These are phyloP conservation scores for Rubroshorea leprosula DNA, from an alignment of 345 rosid genomes.

Conservation along the genomic window DNA sequence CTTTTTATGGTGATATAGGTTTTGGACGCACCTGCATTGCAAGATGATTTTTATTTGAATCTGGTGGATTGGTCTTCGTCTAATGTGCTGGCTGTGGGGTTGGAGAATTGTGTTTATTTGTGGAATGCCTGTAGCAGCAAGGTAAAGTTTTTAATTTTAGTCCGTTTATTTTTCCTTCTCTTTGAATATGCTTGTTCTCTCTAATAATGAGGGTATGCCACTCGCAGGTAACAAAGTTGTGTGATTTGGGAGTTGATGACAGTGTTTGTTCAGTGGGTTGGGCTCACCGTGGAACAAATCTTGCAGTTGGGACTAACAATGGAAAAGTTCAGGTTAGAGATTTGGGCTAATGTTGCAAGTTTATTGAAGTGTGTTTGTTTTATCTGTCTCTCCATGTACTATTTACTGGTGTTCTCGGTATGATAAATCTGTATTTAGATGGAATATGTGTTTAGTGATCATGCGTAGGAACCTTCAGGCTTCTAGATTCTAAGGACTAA, in stretches of 20 bases:
- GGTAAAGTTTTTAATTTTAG: constrained; percentile 32
- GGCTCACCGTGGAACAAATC: constrained; percentile 82
- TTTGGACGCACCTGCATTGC: constrained; percentile 97
- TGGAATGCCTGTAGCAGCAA: constrained; percentile 99
- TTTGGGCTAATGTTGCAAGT: constrained; percentile 11
- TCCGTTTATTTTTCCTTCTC: background rate
- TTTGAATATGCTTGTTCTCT: background rate
- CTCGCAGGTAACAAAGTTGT: constrained; percentile 87
- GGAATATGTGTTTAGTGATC: no score
- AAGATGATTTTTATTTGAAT: constrained; percentile 98
- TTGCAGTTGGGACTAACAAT: constrained; percentile 84
- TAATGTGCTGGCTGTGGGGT: constrained; percentile 89
- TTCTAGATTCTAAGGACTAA: no score
- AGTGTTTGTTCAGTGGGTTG: constrained; percentile 93
- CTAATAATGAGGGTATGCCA: background rate
- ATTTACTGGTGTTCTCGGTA: no score
- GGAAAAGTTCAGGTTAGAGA: constrained; percentile 79
- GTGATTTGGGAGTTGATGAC: constrained; percentile 85
- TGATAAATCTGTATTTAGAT: no score
- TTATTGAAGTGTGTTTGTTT: no score
- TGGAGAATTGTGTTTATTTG: constrained; percentile 90
- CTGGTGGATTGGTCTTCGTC: constrained; percentile 97
- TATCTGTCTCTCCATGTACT: no score
- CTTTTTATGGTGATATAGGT: constrained; percentile 40
- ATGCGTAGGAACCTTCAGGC: no score